Evolutionary conservation across 305 asterid genomes (phyloP).

Genomic region (Fraxinus paxiana): DNA sequence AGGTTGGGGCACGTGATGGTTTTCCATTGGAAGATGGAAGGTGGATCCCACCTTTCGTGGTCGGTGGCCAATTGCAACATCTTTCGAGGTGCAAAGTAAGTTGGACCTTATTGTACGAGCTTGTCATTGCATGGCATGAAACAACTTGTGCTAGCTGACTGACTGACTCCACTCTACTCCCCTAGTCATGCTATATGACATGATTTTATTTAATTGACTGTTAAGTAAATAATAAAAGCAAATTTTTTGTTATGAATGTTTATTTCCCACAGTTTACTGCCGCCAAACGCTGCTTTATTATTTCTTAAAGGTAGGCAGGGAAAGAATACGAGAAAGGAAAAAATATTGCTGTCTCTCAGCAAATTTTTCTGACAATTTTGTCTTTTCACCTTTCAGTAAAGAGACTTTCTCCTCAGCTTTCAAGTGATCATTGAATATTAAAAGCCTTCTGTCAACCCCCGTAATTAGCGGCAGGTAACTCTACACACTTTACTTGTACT

Average conservation of each 20-base stretch:
- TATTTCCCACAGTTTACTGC: background rate
- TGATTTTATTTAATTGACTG: background rate
- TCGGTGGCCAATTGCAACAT: background rate
- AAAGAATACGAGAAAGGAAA: background rate
- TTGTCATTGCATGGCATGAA: background rate
- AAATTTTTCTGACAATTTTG: background rate
- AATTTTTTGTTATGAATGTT: background rate
- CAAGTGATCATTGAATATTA: constrained; percentile 11
- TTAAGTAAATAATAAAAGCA: background rate
- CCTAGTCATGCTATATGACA: background rate
- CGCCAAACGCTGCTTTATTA: background rate
- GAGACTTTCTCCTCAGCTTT: constrained; percentile 3
- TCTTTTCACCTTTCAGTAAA: background rate
- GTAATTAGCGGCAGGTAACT: constrained; percentile 12
- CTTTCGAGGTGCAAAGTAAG: background rate
- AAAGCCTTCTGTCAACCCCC: constrained; percentile 2
- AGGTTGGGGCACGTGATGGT: background rate
- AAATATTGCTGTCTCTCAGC: background rate
- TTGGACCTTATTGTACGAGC: background rate
- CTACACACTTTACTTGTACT: background rate
- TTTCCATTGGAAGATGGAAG: background rate
- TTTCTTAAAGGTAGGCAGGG: background rate
- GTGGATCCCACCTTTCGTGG: background rate
- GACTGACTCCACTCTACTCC: background rate
- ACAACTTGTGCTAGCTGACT: background rate